These are phyloP conservation scores for Salix caprea DNA, from an alignment of 345 rosid species.

Conservation along the genomic window DNA sequence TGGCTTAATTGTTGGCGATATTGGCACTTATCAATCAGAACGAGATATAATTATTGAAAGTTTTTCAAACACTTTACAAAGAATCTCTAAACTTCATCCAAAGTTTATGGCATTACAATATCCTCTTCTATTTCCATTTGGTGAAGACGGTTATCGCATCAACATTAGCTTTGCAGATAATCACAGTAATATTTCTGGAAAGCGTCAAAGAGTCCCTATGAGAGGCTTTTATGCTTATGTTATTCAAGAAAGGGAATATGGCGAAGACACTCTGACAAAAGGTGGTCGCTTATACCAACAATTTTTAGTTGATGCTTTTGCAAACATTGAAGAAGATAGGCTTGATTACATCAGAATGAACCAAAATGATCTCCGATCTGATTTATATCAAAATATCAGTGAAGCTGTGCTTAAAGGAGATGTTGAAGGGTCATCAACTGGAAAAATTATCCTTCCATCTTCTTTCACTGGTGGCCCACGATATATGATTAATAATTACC, in stretches of 20 bases:
- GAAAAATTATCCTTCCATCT: background rate
- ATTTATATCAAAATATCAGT: background rate
- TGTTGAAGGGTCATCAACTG: rapidly evolving
- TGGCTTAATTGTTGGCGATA: background rate
- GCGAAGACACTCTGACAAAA: rapidly evolving
- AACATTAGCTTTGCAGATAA: background rate
- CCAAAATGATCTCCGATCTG: background rate
- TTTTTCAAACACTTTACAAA: background rate
- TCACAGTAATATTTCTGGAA: background rate
- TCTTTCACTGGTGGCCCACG: background rate
- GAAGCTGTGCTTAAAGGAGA: background rate
- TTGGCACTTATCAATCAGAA: background rate
- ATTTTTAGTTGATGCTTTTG: background rate
- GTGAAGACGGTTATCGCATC: background rate
- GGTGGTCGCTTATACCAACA: background rate
- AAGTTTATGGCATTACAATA: background rate
- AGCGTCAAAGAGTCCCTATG: background rate
- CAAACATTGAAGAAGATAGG: background rate
- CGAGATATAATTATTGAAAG: background rate
- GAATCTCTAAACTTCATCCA: background rate
- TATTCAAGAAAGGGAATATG: background rate
- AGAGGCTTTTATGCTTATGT: background rate
- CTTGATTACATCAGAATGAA: background rate
- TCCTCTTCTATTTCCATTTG: background rate
- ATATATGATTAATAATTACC: background rate